phyloP scores from a whole-genome alignment of 176 grass and related monocot genomes.

The Saccharum spontaneum region DNA sequence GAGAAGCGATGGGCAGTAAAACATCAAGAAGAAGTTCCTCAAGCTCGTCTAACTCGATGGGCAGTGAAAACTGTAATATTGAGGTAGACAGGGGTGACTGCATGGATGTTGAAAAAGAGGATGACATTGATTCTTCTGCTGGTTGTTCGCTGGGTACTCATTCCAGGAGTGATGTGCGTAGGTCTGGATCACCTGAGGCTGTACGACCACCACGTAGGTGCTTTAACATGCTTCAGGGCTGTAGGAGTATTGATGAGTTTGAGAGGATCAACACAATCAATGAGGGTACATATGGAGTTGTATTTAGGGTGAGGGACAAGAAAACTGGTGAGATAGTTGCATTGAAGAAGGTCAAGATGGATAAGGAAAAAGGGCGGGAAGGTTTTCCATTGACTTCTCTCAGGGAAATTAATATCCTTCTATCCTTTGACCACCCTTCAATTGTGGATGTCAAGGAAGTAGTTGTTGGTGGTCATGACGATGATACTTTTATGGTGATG shows the following conservation, averaged over 20 bases:
- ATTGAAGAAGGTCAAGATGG: constrained; percentile 94
- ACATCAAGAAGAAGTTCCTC: constrained; percentile 49
- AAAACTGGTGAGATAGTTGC: constrained; percentile 91
- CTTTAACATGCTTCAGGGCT: constrained; percentile 89
- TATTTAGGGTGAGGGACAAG: constrained; percentile 88
- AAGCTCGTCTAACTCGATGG: constrained; percentile 42
- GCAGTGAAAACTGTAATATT: constrained; percentile 28
- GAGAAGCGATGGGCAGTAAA: constrained; percentile 41
- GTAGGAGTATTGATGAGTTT: constrained; percentile 93
- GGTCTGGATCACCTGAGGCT: constrained; percentile 53
- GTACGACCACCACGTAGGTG: constrained; percentile 39
- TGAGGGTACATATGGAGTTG: constrained; percentile 95
- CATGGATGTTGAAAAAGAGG: constrained; percentile 46
- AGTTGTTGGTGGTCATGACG: constrained; percentile 64
- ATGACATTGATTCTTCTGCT: constrained; percentile 23
- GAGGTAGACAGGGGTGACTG: constrained; percentile 30
- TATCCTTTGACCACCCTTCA: constrained; percentile 84
- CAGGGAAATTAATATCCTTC: constrained; percentile 92
- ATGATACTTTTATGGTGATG: constrained; percentile 96
- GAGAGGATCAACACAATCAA: constrained; percentile 89
- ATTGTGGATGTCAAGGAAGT: constrained; percentile 97
- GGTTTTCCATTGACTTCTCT: constrained; percentile 88
- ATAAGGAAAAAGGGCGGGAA: constrained; percentile 64
- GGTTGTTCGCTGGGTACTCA: constrained; percentile 17
- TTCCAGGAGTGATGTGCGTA: constrained; percentile 27